Evolutionary conservation across 768 basidiomycete genomes (phyloP).

Genomic region (Termitomyces bulborhizus): DNA sequence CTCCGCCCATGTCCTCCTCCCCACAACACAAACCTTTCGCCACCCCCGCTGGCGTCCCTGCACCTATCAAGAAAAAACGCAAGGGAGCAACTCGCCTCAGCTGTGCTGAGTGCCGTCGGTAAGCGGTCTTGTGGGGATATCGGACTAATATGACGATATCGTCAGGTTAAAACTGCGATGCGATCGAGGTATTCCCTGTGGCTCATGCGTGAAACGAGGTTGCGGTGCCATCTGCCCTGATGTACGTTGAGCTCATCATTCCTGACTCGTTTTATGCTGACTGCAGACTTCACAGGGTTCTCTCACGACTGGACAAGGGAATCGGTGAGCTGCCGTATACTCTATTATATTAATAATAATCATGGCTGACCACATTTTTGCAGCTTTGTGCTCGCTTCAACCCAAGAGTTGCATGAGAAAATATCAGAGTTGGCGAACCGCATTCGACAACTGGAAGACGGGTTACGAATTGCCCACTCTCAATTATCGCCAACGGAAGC

Average conservation of each 20-base stretch:
- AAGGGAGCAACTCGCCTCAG: slow-evolving; percentile 73
- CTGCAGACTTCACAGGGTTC: slow-evolving; percentile 42
- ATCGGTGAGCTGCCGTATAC: slow-evolving; percentile 42
- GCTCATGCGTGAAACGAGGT: slow-evolving; percentile 75
- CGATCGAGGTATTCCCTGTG: slow-evolving; percentile 71
- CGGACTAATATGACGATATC: slow-evolving; percentile 1
- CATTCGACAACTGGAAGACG: slow-evolving; percentile 74
- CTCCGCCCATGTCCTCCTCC: slow-evolving; percentile 27
- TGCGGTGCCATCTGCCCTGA: slow-evolving; percentile 82
- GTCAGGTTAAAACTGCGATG: slow-evolving; percentile 63
- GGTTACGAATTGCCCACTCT: slow-evolving; percentile 51
- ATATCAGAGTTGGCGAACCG: slow-evolving; percentile 68
- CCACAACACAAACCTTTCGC: slow-evolving; percentile 24
- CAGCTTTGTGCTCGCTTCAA: slow-evolving; percentile 76
- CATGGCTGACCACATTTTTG: slow-evolving; percentile 1
- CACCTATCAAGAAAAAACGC: slow-evolving; percentile 49
- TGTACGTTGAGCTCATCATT: slow-evolving; percentile 24
- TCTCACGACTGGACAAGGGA: slow-evolving; percentile 76
- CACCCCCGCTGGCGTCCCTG: slow-evolving; percentile 15
- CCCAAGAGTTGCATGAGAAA: slow-evolving; percentile 79
- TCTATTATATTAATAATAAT: not conserved
- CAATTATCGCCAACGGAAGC: slow-evolving; percentile 45
- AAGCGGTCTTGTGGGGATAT: slow-evolving; percentile 6
- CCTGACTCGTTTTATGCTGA: not conserved
- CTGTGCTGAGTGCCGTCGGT: slow-evolving; percentile 79